A percentile compares a stretch with the other conserved stretches of the same genome.
Evolutionary conservation across 768 basidiomycete genomes (phyloP).

Genomic region (Tylopilus intermedius): DNA sequence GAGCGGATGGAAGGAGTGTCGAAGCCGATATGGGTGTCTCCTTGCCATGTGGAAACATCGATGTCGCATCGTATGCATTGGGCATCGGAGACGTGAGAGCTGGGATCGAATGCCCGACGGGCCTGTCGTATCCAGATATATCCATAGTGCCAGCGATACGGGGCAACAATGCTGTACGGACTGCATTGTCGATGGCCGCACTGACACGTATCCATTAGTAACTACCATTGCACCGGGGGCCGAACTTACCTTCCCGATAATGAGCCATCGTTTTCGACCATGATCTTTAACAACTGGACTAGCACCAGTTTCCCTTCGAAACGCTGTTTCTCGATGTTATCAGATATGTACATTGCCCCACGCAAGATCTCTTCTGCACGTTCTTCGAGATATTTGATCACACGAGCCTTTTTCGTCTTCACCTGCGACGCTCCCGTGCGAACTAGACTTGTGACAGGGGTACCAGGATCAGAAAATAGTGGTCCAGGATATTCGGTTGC

Average conservation of each 20-base stretch:
- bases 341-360: constrained; percentile 66
- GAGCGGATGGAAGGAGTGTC: constrained; percentile 53
- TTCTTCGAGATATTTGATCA: constrained; percentile 71
- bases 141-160: constrained; percentile 34
- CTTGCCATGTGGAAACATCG: constrained; percentile 27
- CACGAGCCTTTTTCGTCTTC: constrained; percentile 81
- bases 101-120: constrained; percentile 19
- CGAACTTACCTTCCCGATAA: constrained; percentile 70
- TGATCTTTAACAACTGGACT: constrained; percentile 65
- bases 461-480: constrained; percentile 70
- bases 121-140: constrained; percentile 20
- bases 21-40: constrained; percentile 56
- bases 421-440: constrained; percentile 54
- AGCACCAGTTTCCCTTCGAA: constrained; percentile 76
- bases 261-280: constrained; percentile 88
- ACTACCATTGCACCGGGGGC: not conserved
- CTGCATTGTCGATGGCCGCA: constrained; percentile 64
- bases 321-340: constrained; percentile 47
- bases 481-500: constrained; percentile 78
- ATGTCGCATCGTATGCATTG: constrained; percentile 14
- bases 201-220: constrained; percentile 33
- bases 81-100: constrained; percentile 30
- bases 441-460: constrained; percentile 61
- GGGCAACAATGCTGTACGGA: constrained; percentile 70
- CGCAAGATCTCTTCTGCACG: constrained; percentile 72